Conservation (phyloP, 257 asterid genomes). For the Solanum appendiculatum region DNA sequence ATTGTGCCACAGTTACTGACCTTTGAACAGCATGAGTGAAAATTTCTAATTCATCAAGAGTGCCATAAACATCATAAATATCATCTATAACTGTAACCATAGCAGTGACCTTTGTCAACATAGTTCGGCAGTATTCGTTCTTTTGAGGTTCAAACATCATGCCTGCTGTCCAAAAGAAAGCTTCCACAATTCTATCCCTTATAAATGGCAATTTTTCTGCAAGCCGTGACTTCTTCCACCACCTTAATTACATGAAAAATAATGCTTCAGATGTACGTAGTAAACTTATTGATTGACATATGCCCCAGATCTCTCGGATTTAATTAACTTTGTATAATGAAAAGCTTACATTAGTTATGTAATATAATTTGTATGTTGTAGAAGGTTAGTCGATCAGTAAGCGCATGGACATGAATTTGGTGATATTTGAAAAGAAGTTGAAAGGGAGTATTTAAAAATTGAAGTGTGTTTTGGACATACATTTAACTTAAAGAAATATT, state of each 20-base stretch:
- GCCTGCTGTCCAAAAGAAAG: neutral
- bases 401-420: too few relatives aligned
- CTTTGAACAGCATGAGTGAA: slow-evolving; percentile 25
- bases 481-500: too few relatives aligned
- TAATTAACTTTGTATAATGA: too few relatives aligned
- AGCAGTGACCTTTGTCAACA: slow-evolving; percentile 8
- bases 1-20: neutral
- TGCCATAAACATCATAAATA: slow-evolving; percentile 9
- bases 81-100: neutral
- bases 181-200: slow-evolving; percentile 1
- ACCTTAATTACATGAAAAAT: neutral
- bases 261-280: too few relatives aligned
- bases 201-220: neutral
- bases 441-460: too few relatives aligned
- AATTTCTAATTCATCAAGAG: slow-evolving; percentile 7
- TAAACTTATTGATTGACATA: too few relatives aligned
- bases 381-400: too few relatives aligned
- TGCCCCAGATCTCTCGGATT: too few relatives aligned
- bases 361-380: too few relatives aligned
- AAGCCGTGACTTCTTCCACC: neutral
- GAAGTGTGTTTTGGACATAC: too few relatives aligned
- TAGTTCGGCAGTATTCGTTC: neutral
- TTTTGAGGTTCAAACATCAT: neutral
- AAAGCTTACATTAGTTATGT: too few relatives aligned
- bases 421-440: too few relatives aligned